phyloP scores from a whole-genome alignment of 2,329 filamentous ascomycete species.

The Fusarium sp. region DNA sequence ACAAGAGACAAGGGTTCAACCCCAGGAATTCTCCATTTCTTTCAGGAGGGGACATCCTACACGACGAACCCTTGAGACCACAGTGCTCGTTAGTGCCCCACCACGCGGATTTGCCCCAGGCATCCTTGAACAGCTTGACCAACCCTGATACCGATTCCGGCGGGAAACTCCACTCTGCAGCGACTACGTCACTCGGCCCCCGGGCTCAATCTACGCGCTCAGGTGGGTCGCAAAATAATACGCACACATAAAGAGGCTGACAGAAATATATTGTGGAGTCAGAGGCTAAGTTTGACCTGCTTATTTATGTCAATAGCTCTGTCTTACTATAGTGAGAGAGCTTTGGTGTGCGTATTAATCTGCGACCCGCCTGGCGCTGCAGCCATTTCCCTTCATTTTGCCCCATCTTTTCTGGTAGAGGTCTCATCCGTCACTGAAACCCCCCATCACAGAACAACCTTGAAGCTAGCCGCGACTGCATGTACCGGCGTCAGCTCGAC shows the following conservation, averaged over 20 bases:
- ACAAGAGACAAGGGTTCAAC: conserved; percentile 22
- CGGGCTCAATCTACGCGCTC: conserved; percentile 29
- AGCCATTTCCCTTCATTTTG: conserved; percentile 22
- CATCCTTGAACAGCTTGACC: conserved; percentile 15
- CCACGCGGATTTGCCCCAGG: conserved; percentile 1
- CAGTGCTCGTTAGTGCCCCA: conserved; percentile 12
- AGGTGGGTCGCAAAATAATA: too few species aligned
- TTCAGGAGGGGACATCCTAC: conserved; percentile 8
- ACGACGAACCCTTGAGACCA: conserved; percentile 21
- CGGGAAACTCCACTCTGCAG: conserved; percentile 13
- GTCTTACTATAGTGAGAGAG: too few species aligned
- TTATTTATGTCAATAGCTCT: too few species aligned
- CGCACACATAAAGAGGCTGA: too few species aligned
- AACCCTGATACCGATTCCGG: conserved; percentile 29
- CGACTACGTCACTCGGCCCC: conserved; percentile 36
- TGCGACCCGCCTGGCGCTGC: too few species aligned
- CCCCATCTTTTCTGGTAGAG: conserved; percentile 23
- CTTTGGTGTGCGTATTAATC: too few species aligned
- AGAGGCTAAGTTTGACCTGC: too few species aligned
- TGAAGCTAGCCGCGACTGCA: conserved; percentile 22
- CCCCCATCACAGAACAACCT: conserved; percentile 14
- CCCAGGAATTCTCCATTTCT: conserved; percentile 14
- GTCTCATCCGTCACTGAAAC: conserved; percentile 19
- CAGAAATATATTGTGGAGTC: too few species aligned
- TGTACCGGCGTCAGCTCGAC: conserved; percentile 24